Evolutionary conservation across 2,329 filamentous ascomycete species (phyloP).

Genomic region (Verticillium longisporum): DNA sequence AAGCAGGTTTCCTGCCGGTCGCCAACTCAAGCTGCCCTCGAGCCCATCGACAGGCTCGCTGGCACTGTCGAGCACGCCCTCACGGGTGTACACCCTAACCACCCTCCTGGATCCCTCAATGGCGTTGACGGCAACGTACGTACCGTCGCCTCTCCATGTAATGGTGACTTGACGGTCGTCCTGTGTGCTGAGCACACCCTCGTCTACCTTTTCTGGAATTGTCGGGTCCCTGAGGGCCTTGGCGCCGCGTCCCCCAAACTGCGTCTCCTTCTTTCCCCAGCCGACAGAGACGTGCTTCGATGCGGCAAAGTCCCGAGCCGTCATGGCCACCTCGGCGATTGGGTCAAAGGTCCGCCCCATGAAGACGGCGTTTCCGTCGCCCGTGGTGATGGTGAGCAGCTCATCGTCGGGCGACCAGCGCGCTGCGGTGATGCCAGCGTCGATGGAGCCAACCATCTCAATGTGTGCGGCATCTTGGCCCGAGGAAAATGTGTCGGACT

Average conservation of each 20-base stretch:
- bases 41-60: conserved; percentile 91
- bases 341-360: conserved; percentile 92
- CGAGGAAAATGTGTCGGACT: conserved; percentile 40
- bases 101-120: conserved; percentile 69
- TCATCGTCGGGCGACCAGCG: conserved; percentile 96
- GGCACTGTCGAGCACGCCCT: conserved; percentile 84
- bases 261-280: conserved; percentile 97
- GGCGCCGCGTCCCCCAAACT: conserved; percentile 89
- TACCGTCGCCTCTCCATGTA: conserved; percentile 91
- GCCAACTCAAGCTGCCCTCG: conserved; percentile 84
- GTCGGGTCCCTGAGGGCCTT: conserved; percentile 86
- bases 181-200: conserved; percentile 66
- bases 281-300: conserved; percentile 94
- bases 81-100: conserved; percentile 83
- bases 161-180: conserved; percentile 69
- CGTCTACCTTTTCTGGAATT: conserved; percentile 85
- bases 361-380: conserved; percentile 71
- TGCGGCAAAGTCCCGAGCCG: conserved; percentile 69
- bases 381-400: conserved; percentile 75
- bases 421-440: conserved; percentile 83
- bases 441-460: conserved; percentile 91
- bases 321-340: conserved; percentile 67
- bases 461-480: conserved; percentile 57
- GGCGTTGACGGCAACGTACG: conserved; percentile 80
- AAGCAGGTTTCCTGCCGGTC: conserved; percentile 83